A percentile compares a stretch with the other conserved stretches of the same genome.
Conservation (phyloP, 805 yeast species). For the Candida chauliodis region DNA sequence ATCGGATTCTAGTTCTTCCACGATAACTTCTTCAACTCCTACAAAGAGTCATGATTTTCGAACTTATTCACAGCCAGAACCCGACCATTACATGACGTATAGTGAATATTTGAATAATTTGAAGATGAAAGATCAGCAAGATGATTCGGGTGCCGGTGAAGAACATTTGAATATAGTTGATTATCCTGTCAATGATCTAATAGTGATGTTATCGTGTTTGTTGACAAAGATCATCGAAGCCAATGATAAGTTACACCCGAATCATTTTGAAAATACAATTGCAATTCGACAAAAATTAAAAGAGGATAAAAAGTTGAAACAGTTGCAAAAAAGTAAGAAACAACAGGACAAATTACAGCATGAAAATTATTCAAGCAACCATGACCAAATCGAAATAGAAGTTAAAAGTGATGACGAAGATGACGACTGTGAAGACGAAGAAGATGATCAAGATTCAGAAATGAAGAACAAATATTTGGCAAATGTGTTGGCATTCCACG, state of each 20-base stretch:
- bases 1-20: not conserved
- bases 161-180: constrained; percentile 74
- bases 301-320: constrained; percentile 29
- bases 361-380: constrained; percentile 1
- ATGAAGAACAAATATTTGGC: constrained; percentile 53
- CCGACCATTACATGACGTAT: constrained; percentile 44
- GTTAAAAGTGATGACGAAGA: constrained; percentile 3
- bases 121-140: constrained; percentile 15
- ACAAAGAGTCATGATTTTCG: not conserved
- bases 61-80: constrained; percentile 12
- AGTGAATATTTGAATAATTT: constrained; percentile 33
- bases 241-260: constrained; percentile 79
- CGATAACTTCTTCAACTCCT: constrained; percentile 6
- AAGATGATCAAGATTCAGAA: constrained; percentile 38
- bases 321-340: constrained; percentile 17
- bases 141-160: constrained; percentile 20
- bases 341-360: constrained; percentile 3
- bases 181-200: constrained; percentile 75
- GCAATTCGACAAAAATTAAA: constrained; percentile 36
- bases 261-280: constrained; percentile 49
- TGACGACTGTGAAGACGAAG: constrained; percentile 17
- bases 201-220: constrained; percentile 81
- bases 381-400: constrained; percentile 9
- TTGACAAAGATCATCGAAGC: constrained; percentile 85
- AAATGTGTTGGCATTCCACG: constrained; percentile 86